A percentile compares a stretch with the other conserved stretches of the same genome.
These are phyloP conservation scores for Tuctoria greenei DNA, from an alignment of 176 grass and related monocot species.

Conservation along the genomic window DNA sequence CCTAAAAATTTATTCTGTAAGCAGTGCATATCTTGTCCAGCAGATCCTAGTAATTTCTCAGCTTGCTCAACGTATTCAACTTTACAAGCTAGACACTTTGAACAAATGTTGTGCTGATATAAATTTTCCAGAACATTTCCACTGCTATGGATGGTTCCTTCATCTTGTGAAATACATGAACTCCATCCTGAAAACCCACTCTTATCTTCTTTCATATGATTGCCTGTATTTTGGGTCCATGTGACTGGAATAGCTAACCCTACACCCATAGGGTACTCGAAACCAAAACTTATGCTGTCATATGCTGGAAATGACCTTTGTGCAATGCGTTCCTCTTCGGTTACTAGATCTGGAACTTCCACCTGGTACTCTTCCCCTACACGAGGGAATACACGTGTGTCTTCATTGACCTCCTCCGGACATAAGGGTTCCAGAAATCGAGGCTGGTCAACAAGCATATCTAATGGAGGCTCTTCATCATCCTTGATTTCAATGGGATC, in stretches of 20 bases:
- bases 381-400: slow-evolving; percentile 61
- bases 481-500: slow-evolving; percentile 60
- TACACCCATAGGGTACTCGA: slow-evolving; percentile 48
- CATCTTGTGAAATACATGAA: slow-evolving; percentile 37
- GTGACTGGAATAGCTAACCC: slow-evolving; percentile 66
- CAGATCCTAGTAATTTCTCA: slow-evolving; percentile 34
- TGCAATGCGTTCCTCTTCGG: slow-evolving; percentile 34
- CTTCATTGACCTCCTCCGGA: slow-evolving; percentile 61
- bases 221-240: slow-evolving; percentile 47
- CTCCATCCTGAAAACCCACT: slow-evolving; percentile 12
- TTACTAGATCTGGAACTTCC: slow-evolving; percentile 52
- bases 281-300: slow-evolving; percentile 29
- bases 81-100: slow-evolving; percentile 28
- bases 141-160: slow-evolving; percentile 23
- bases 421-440: slow-evolving; percentile 49
- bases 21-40: slow-evolving; percentile 33
- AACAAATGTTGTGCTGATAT: slow-evolving; percentile 27
- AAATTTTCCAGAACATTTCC: slow-evolving; percentile 31
- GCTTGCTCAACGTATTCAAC: slow-evolving; percentile 43
- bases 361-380: slow-evolving; percentile 84
- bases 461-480: slow-evolving; percentile 44
- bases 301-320: slow-evolving; percentile 36
- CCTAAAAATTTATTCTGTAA: slow-evolving; percentile 19
- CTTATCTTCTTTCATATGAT: slow-evolving; percentile 36
- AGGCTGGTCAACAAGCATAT: slow-evolving; percentile 56